Percentiles rank a stretch among this genome's conserved stretches.
These are phyloP conservation scores for Colletotrichum tamarilloi DNA, from an alignment of 2,329 filamentous ascomycete genomes.

Conservation along the genomic window DNA sequence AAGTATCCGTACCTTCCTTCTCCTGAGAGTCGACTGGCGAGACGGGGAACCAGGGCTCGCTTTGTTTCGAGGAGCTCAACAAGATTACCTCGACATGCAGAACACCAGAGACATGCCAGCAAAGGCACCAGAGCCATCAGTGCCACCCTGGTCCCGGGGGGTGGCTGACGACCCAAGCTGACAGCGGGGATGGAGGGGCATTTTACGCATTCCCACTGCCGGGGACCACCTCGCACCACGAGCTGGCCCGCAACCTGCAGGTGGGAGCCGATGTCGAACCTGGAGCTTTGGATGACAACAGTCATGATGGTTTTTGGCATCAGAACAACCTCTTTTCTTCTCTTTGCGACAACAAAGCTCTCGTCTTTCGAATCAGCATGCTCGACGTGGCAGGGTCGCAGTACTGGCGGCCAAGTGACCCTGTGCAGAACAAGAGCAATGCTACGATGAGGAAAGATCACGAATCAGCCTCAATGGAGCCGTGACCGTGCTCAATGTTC, in stretches of 20 bases:
- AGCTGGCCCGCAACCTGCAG: neutral
- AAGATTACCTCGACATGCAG: slow-evolving; percentile 29
- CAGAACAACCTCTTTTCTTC: neutral
- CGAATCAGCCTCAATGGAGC: slow-evolving; percentile 16
- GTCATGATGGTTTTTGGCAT: neutral
- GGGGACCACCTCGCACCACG: neutral
- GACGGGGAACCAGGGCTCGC: slow-evolving; percentile 29
- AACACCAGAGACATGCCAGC: slow-evolving; percentile 18
- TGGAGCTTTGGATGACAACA: neutral
- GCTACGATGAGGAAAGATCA: slow-evolving; percentile 9
- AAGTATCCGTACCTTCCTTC: slow-evolving; percentile 1
- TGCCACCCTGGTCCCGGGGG: slow-evolving; percentile 23
- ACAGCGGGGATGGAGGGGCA: neutral
- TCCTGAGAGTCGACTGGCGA: slow-evolving; percentile 21
- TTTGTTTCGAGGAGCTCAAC: slow-evolving; percentile 30
- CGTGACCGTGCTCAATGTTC: neutral
- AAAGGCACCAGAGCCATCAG: slow-evolving; percentile 12
- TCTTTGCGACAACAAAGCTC: neutral
- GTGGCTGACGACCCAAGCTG: slow-evolving; percentile 4
- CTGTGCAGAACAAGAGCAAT: neutral
- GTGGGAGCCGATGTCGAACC: neutral
- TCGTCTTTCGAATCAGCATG: neutral
- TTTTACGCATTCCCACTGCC: neutral
- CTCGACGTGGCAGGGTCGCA: slow-evolving; percentile 8
- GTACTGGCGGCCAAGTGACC: neutral